phyloP scores from a whole-genome alignment of 768 basidiomycete genomes.

The Dentipellis fragilis region DNA sequence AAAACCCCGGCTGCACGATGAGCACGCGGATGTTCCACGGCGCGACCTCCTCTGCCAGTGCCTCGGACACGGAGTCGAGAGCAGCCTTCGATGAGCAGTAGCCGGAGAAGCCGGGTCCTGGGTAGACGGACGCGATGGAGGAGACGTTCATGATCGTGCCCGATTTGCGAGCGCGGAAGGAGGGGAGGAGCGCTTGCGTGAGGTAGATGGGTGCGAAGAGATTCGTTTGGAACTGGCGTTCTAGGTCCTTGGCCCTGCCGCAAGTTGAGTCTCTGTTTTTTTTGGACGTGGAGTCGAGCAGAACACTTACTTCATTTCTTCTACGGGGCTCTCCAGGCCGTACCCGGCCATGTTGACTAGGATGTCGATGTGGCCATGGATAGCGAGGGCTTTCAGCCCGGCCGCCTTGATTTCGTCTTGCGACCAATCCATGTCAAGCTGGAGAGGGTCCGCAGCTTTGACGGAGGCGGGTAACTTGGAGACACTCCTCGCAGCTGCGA shows the following conservation, averaged over 20 bases:
- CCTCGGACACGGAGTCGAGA: conserved; percentile 10
- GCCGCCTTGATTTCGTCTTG: not conserved
- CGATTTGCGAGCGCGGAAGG: conserved; percentile 16
- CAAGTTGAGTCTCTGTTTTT: not conserved
- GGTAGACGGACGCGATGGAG: conserved; percentile 13
- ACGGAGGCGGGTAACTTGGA: not conserved
- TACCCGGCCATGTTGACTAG: not conserved
- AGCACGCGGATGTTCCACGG: conserved; percentile 19
- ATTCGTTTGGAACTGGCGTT: conserved; percentile 17
- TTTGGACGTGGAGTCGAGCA: too few species aligned
- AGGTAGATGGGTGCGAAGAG: conserved; percentile 19
- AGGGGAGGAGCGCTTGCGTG: conserved; percentile 17
- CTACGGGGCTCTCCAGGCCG: not conserved
- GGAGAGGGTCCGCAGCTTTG: not conserved
- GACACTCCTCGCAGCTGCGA: not conserved
- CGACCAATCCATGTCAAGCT: not conserved
- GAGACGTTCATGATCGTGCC: conserved; percentile 19
- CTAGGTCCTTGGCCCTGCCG: not conserved
- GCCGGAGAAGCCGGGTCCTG: conserved; percentile 3
- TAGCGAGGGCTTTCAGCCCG: not conserved
- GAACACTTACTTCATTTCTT: not conserved
- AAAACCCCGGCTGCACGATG: conserved; percentile 18
- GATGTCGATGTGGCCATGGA: not conserved
- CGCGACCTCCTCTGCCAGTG: conserved; percentile 17
- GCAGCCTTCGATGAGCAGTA: conserved; percentile 20